Evolutionary conservation across 2,329 filamentous ascomycete genomes (phyloP).

Genomic region (Boeremia lycopersici): DNA sequence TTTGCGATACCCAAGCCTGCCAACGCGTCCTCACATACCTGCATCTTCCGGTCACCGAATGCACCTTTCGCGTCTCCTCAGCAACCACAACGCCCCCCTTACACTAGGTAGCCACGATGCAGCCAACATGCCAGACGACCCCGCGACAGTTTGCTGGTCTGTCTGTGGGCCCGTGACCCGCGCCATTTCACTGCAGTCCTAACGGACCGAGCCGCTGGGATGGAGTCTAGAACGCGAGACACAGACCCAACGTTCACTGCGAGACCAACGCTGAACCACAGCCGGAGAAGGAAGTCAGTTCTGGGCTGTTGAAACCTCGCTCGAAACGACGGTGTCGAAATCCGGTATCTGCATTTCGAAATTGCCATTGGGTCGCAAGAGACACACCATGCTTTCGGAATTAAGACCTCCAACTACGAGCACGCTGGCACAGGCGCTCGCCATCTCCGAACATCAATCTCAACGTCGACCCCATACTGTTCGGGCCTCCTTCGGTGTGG

Average conservation of each 20-base stretch:
- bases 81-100: conserved; percentile 13
- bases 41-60: conserved; percentile 8
- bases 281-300: conserved; percentile 7
- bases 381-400: neutral
- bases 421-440: neutral
- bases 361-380: neutral
- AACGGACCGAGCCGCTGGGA: conserved; percentile 16
- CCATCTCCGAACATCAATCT: neutral
- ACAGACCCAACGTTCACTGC: conserved; percentile 11
- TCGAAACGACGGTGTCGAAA: neutral
- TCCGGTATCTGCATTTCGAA: neutral
- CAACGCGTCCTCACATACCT: conserved; percentile 15
- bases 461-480: neutral
- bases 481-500: neutral
- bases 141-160: conserved; percentile 9
- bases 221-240: conserved; percentile 16
- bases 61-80: conserved; percentile 5
- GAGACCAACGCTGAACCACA: conserved; percentile 5
- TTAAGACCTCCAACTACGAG: neutral
- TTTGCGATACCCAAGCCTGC: conserved; percentile 16
- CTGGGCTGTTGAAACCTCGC: neutral
- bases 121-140: conserved; percentile 11
- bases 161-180: conserved; percentile 13
- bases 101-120: neutral
- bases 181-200: conserved; percentile 3